Evolutionary conservation across 345 rosid genomes (phyloP), one percentile per base, ranked within the genome.

Genomic region (Eucalyptus melliodora): DNA sequence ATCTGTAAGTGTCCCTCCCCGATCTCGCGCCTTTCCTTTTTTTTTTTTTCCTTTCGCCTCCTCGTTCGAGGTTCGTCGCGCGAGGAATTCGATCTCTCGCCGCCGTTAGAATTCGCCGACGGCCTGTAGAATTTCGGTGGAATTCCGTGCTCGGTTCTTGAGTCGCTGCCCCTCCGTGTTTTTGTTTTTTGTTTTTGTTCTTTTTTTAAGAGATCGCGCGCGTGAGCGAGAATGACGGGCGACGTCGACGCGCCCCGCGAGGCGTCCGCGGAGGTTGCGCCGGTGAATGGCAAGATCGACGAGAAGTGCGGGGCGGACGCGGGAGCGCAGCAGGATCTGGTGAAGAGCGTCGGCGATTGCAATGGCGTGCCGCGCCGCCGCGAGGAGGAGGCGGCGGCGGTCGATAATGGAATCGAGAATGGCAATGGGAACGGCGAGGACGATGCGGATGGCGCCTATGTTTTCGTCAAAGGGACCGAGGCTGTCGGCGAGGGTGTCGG

Each of bases 171-270:
- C 37, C 65, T 69, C 50, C 16, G 44, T 30, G 27, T 62, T 16
- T 26, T 50, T 55, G 2, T 16, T 42, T 80, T 80, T 89, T 72
- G 6, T 77, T 51, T 44, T 9, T 69, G 9, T 50, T 37, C 31
- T 77, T 42, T 37, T 14, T 12, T 85, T 9, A 37, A 49, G 88
- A 45, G 62, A 34, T 67, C 53, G 87, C 40, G 62, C 81, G 88
- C 51, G 88, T 42, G 90, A 87, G 88, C 21, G 87, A 91, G 87
- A 90, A 96, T 96, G 97, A 91, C 93, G 90, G 93, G 91, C 90
- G 97, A 94, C 91, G 93, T 90, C 49, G 94, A 91, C 88, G 93
- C 91, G 81, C 90, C 88, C 88, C 94, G 88, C 49, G 94, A 88
- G 21, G 86, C 60, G 30, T 34, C 65, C 7, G 67, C 23, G 91